phyloP scores from a whole-genome alignment of 208 protist species.

The Endotrypanum monterogeii region DNA sequence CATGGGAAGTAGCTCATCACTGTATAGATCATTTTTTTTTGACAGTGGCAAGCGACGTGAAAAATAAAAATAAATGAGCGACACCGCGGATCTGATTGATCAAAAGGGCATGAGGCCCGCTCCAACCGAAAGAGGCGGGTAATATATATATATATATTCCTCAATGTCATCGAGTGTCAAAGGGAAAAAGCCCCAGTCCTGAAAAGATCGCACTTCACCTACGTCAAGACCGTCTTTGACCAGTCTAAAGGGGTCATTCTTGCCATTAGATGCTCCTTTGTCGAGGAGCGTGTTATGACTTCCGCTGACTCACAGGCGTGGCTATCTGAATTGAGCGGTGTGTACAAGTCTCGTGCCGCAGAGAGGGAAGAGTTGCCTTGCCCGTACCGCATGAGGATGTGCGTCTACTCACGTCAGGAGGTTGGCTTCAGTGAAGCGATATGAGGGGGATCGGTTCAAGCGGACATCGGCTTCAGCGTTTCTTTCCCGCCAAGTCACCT shows the following conservation, averaged over 20 bases:
- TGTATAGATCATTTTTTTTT: neutral
- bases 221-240: slow-evolving; percentile 28
- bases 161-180: slow-evolving; percentile 19
- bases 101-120: slow-evolving; percentile 29
- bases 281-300: slow-evolving; percentile 3
- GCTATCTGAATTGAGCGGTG: slow-evolving; percentile 5
- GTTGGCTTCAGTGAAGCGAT: slow-evolving; percentile 57
- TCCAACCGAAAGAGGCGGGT: slow-evolving; percentile 12
- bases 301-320: neutral
- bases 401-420: slow-evolving; percentile 47
- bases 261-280: slow-evolving; percentile 31
- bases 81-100: slow-evolving; percentile 21
- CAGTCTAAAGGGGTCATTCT: slow-evolving; percentile 38
- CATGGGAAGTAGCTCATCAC: neutral
- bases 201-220: slow-evolving; percentile 7
- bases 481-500: slow-evolving; percentile 36
- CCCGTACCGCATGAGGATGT: slow-evolving; percentile 56
- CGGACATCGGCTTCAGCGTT: slow-evolving; percentile 49
- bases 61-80: slow-evolving; percentile 18
- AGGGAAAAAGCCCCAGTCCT: slow-evolving; percentile 10
- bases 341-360: slow-evolving; percentile 11
- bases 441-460: slow-evolving; percentile 35
- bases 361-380: slow-evolving; percentile 13
- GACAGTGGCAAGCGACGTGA: neutral
- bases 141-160: slow-evolving; percentile 22